phyloP scores from a whole-genome alignment of 768 basidiomycete genomes.

The Mycena maculata region DNA sequence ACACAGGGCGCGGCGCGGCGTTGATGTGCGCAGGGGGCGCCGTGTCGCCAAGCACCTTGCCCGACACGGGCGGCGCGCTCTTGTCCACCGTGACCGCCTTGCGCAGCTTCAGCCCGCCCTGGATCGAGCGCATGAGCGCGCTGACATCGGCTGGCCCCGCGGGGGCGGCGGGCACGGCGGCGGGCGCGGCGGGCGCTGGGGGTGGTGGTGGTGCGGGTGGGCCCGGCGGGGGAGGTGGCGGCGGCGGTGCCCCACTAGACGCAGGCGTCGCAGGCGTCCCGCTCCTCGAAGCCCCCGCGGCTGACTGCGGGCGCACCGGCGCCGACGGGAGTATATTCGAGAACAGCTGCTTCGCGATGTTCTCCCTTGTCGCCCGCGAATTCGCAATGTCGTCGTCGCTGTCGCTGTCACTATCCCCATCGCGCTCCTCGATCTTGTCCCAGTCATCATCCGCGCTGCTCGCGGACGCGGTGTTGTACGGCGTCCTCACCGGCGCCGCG shows the following conservation, averaged over 20 bases:
- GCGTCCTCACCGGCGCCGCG: constrained; percentile 61
- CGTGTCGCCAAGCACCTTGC: constrained; percentile 81
- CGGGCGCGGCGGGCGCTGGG: constrained; percentile 44
- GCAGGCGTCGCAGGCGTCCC: constrained; percentile 27
- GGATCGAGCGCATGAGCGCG: constrained; percentile 84
- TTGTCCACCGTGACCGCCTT: constrained; percentile 88
- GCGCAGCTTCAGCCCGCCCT: constrained; percentile 75
- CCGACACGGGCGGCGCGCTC: constrained; percentile 74
- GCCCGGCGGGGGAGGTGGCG: constrained; percentile 40
- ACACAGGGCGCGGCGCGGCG: constrained; percentile 54
- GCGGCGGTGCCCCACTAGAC: constrained; percentile 57
- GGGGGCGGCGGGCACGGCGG: constrained; percentile 45
- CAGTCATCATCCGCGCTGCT: constrained; percentile 78
- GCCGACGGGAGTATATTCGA: constrained; percentile 69
- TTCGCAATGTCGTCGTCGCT: constrained; percentile 84
- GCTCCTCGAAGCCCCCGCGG: constrained; percentile 46
- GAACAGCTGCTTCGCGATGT: constrained; percentile 85
- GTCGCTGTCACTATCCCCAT: constrained; percentile 71
- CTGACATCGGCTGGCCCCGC: constrained; percentile 61
- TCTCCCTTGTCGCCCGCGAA: constrained; percentile 70
- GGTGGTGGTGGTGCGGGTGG: constrained; percentile 45
- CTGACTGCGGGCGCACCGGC: constrained; percentile 60
- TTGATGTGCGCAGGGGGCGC: constrained; percentile 79
- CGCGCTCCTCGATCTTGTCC: constrained; percentile 86
- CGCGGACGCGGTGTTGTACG: constrained; percentile 75